Percentiles rank a stretch among this genome's conserved stretches.
Conservation (phyloP, 495 filamentous ascomycete species). For the Collariella sp. region DNA sequence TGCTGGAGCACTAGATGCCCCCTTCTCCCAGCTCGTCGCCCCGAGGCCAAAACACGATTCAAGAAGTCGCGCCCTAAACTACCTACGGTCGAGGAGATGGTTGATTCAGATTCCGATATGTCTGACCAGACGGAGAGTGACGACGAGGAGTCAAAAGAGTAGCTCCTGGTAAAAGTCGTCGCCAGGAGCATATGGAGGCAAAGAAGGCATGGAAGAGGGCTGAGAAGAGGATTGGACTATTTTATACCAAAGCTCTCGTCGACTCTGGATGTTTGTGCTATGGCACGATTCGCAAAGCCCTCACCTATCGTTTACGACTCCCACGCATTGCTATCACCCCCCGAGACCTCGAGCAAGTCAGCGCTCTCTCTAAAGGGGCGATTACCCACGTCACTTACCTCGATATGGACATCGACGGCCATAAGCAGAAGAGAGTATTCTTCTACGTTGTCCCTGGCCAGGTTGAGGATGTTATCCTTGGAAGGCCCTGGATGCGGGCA, state of each 20-base stretch:
- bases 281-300: too few relatives aligned
- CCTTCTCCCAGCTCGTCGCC: background rate
- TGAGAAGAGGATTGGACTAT: too few relatives aligned
- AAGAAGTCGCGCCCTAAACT: background rate
- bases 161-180: background rate
- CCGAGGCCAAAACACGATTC: background rate
- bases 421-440: too few relatives aligned
- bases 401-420: too few relatives aligned
- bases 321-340: background rate
- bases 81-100: background rate
- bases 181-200: background rate
- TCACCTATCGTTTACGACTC: too few relatives aligned
- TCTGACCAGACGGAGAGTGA: background rate
- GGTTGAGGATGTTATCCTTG: background rate
- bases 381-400: background rate
- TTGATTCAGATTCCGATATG: background rate
- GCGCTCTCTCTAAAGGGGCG: background rate
- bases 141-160: background rate
- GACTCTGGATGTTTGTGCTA: too few relatives aligned
- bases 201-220: background rate
- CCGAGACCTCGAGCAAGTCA: background rate
- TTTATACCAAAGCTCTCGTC: too few relatives aligned
- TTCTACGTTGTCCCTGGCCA: background rate
- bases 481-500: background rate
- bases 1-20: background rate